Evolutionary conservation across 495 filamentous ascomycete species (phyloP).

Genomic region (Podospora conica): DNA sequence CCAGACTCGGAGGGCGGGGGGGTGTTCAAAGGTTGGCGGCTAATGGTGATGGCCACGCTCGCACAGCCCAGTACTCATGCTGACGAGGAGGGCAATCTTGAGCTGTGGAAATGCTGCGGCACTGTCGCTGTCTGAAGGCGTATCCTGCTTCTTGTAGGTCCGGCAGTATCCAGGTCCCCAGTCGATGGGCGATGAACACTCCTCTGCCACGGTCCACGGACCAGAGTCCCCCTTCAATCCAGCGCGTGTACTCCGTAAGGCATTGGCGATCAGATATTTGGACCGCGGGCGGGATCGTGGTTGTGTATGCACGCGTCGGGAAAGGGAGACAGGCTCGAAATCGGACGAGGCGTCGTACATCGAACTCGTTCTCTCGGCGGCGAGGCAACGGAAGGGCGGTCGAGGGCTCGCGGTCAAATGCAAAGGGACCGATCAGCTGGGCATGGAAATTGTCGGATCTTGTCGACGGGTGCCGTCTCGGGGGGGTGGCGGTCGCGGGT

Average conservation of each 20-base stretch:
- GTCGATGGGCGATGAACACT: no score
- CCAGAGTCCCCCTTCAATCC: neutral
- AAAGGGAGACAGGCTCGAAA: neutral
- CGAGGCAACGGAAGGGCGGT: neutral
- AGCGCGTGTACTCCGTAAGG: neutral
- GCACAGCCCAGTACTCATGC: no score
- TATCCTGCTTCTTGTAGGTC: no score
- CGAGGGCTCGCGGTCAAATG: neutral
- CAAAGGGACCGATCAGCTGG: neutral
- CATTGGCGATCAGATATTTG: no score
- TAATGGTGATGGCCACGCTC: neutral
- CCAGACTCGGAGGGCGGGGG: neutral
- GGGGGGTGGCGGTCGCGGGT: neutral
- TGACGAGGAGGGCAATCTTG: no score
- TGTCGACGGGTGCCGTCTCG: neutral
- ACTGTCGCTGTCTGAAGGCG: no score
- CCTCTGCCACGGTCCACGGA: no score
- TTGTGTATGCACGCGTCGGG: neutral
- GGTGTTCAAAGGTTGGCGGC: neutral
- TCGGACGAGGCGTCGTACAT: neutral
- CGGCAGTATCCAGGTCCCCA: no score
- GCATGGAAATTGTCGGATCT: no score
- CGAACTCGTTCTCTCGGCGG: neutral
- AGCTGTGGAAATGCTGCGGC: no score
- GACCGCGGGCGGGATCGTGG: neutral